Evolutionary conservation across 2,329 filamentous ascomycete genomes (phyloP).

Genomic region (Paramyrothecium roridum): DNA sequence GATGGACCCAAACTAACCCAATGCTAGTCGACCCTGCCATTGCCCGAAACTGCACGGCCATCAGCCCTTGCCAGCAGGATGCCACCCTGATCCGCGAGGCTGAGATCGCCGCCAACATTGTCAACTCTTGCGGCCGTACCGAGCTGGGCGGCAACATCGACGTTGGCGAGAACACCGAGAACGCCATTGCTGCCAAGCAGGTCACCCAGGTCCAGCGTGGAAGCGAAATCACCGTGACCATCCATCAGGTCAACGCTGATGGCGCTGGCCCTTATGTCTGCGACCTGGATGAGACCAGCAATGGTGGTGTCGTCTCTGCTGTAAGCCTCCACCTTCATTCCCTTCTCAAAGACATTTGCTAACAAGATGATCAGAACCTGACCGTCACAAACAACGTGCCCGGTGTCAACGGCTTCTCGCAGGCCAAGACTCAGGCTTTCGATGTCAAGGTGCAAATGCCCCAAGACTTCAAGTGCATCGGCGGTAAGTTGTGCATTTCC

Average conservation of each 20-base stretch:
- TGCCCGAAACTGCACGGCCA: slow-evolving; percentile 60
- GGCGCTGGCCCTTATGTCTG: slow-evolving; percentile 59
- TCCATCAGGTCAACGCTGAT: slow-evolving; percentile 66
- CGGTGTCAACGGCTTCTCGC: slow-evolving; percentile 54
- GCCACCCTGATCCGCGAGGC: slow-evolving; percentile 60
- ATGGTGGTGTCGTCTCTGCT: slow-evolving; percentile 21
- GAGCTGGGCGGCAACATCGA: slow-evolving; percentile 60
- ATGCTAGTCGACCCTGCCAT: slow-evolving; percentile 45
- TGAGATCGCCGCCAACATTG: slow-evolving; percentile 47
- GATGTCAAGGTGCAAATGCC: slow-evolving; percentile 54
- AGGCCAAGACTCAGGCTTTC: slow-evolving; percentile 53
- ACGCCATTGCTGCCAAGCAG: slow-evolving; percentile 38
- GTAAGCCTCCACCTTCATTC: background rate
- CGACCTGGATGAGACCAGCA: slow-evolving; percentile 48
- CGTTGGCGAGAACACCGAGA: slow-evolving; percentile 53
- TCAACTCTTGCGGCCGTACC: slow-evolving; percentile 62
- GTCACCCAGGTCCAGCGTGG: slow-evolving; percentile 50
- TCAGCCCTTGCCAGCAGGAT: slow-evolving; percentile 65
- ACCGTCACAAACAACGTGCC: slow-evolving; percentile 49
- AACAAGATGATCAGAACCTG: background rate
- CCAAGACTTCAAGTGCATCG: slow-evolving; percentile 42
- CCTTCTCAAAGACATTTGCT: background rate
- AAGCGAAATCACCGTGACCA: slow-evolving; percentile 49
- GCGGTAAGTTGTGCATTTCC: slow-evolving; percentile 34
- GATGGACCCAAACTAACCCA: background rate